Evolutionary conservation across 129 eudicot species (phyloP), one percentile per base, ranked within the genome.

Genomic region (Glebionis coronaria): DNA sequence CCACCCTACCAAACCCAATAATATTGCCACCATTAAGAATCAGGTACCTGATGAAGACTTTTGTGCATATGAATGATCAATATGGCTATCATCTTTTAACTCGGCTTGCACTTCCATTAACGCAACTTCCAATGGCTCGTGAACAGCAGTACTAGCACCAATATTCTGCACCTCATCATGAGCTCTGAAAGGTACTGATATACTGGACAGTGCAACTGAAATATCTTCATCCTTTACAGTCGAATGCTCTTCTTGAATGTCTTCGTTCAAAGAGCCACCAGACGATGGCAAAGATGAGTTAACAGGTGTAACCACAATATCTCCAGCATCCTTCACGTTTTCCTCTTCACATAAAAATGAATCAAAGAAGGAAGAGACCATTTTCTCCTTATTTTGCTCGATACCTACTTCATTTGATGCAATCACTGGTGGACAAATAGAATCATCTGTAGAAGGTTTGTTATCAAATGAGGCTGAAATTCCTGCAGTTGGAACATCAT

Each of bases 31-130:
- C 20, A 14, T 2, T 49, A 71, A 74, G 16, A 40, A 69, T 40
- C 12, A 54, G 6, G 63, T 80, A 90, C 97, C 95, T 82, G 81
- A 66, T 18, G 31, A 51, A 52, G 75, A 63, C 67, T 71, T 73
- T 0, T 21, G 73, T 59, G 65, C 69, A 52, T 38, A 59, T 25
- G 42, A 23, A 68, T 44, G 54, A 65, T 76, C 67, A 59, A 61
- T 29, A 28, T 49, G 56, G 11, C 28, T 53, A 61, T 62, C 56
- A 73, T 61, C 78, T 27, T 75, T 62, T 23, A 63, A 50, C 62
- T 54, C 79, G 56, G 18, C 70, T 35, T 62, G 29, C 20, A 74
- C 80, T 57, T 70, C 76, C 71, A 72, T 31, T 60, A 71, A 25
- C 25, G 50, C 49, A 21, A 75, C 82, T 21, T 65, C 58, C 9